Conservation (phyloP, 768 basidiomycete genomes). For the Mycena kentingensis region DNA sequence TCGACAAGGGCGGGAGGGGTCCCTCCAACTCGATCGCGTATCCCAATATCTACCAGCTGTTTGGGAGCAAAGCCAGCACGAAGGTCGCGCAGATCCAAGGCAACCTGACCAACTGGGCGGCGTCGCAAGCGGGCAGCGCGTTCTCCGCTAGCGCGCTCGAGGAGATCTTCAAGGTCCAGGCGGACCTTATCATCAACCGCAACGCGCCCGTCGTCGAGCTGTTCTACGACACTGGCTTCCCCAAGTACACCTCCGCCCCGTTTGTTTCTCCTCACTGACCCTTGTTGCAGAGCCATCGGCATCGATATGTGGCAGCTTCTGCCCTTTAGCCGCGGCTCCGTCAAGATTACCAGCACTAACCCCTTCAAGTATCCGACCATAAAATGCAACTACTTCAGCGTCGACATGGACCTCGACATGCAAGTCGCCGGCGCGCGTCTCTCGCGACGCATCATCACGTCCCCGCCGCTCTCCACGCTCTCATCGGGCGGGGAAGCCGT, state of each 20-base stretch:
- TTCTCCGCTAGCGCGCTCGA: conserved; percentile 43
- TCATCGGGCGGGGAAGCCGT: conserved; percentile 46
- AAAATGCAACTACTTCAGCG: conserved; percentile 53
- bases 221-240: conserved; percentile 49
- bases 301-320: conserved; percentile 56
- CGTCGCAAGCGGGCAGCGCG: conserved; percentile 42
- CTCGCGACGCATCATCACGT: conserved; percentile 43
- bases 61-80: conserved; percentile 35
- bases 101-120: conserved; percentile 44
- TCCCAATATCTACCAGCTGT: conserved; percentile 52
- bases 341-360: conserved; percentile 35
- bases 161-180: conserved; percentile 48
- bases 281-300: conserved; percentile 40
- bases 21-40: conserved; percentile 53
- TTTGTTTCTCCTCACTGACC: background rate
- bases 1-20: conserved; percentile 42
- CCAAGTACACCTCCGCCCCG: conserved; percentile 36
- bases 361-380: conserved; percentile 51
- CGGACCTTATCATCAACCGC: conserved; percentile 47
- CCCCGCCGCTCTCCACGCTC: conserved; percentile 42
- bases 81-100: conserved; percentile 40
- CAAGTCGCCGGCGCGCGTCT: conserved; percentile 52
- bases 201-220: conserved; percentile 51
- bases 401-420: conserved; percentile 50
- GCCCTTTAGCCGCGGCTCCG: conserved; percentile 53